These are phyloP conservation scores for Aspergillus nidulans DNA, from an alignment of 495 filamentous ascomycete genomes.

Conservation along the genomic window DNA sequence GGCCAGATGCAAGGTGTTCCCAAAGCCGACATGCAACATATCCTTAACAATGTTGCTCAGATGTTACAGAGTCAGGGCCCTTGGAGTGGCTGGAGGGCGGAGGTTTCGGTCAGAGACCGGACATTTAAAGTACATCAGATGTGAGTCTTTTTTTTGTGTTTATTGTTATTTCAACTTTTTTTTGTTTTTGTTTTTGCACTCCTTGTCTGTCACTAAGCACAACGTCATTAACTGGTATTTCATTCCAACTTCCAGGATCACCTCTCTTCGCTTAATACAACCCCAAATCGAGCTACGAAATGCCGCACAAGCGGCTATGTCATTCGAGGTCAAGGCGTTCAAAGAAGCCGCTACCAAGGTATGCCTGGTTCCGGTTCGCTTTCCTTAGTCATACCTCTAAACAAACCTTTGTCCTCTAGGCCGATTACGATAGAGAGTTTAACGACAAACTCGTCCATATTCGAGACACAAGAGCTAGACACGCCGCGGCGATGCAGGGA, in stretches of 20 bases:
- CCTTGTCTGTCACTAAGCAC: not conserved
- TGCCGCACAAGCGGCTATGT: conserved; percentile 42
- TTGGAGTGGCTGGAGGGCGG: conserved; percentile 44
- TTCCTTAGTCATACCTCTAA: not conserved
- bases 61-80: conserved; percentile 35
- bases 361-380: not conserved
- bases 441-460: conserved; percentile 47
- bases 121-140: conserved; percentile 44
- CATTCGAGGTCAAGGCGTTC: conserved; percentile 46
- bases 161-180: too few relatives aligned
- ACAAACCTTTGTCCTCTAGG: conserved; percentile 19
- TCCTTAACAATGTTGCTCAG: conserved; percentile 35
- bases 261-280: conserved; percentile 48
- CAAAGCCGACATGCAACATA: conserved; percentile 31
- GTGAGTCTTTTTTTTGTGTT: conserved; percentile 29
- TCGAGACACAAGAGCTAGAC: conserved; percentile 41
- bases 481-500: conserved; percentile 41
- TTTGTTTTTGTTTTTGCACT: too few relatives aligned
- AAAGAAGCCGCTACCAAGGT: conserved; percentile 44
- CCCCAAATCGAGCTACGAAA: conserved; percentile 38
- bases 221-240: not conserved
- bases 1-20: conserved; percentile 30
- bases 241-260: conserved; percentile 31
- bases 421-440: conserved; percentile 45
- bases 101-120: conserved; percentile 36